phyloP scores from a whole-genome alignment of 345 rosid species.

The Cardamine occulta region DNA sequence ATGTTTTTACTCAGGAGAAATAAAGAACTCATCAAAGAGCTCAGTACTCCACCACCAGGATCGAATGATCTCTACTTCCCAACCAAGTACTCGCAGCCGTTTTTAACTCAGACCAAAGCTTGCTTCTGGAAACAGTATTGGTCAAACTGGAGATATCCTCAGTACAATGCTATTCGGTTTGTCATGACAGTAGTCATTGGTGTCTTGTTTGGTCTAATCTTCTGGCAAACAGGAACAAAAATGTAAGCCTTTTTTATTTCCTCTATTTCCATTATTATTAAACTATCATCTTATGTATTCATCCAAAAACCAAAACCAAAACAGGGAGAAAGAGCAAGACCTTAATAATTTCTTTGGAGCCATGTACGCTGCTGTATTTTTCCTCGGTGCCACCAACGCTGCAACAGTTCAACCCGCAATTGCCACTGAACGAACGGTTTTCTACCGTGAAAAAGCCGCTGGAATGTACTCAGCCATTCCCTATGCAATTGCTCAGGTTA shows the following conservation, averaged over 20 bases:
- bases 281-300: not conserved
- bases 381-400: constrained; percentile 74
- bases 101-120: constrained; percentile 61
- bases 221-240: constrained; percentile 69
- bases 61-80: constrained; percentile 67
- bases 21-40: constrained; percentile 63
- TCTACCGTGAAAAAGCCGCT: constrained; percentile 84
- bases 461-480: constrained; percentile 89
- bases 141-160: constrained; percentile 86
- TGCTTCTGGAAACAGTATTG: constrained; percentile 80
- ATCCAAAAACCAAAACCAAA: constrained; percentile 3
- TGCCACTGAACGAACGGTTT: constrained; percentile 73
- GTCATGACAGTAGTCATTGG: constrained; percentile 61
- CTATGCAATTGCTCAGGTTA: constrained; percentile 80
- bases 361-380: constrained; percentile 62
- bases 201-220: constrained; percentile 66
- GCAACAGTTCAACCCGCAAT: constrained; percentile 67
- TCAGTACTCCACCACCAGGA: constrained; percentile 62
- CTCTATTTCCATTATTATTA: not conserved
- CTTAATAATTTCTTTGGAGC: constrained; percentile 73
- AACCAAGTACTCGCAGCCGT: constrained; percentile 68
- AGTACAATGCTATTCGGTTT: constrained; percentile 76
- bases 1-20: constrained; percentile 56
- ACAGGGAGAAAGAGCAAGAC: constrained; percentile 63
- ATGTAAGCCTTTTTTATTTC: constrained; percentile 44